Base-by-base conservation (phyloP, 768 basidiomycete genomes). In the Lentinula aciculospora region DNA sequence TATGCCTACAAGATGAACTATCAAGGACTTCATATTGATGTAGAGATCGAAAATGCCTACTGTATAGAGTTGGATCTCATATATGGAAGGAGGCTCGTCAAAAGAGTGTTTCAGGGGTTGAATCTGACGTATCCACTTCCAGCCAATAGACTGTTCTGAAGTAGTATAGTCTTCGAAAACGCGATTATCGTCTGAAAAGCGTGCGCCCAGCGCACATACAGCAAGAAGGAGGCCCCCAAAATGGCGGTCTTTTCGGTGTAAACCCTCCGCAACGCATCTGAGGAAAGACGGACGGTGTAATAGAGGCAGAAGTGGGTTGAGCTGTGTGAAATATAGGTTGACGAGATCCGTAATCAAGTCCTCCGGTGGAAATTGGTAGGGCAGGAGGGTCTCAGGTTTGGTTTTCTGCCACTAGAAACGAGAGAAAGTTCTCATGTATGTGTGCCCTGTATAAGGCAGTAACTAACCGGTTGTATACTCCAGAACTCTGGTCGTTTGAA, bases 61-160 rank as follows among this genome's bases (percentile, higher is more conserved):
- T 66, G 74, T 70, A 63, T 77, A 76, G 5, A 72, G 71, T 65
- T 88, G 86, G 40, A 87, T 68, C 58, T 86, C 85, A 67, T 78
- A 78, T 58, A 88, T 65, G 9, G 75, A 66, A 1, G 84, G 81
- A 2, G 79, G 74, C 0, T 74, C 71, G 13, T 83, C 69, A 40
- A 83, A 67, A 0, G 73, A 73, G 64, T 75, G 76, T 37, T 77
- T 77, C 50, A 80, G 73, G 63, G 76, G 75, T 53, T 80, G 72
- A 12, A 86, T 73, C 62, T 80, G 78, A n/a, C 69, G 64, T 56
- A 76, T 74, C 60, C 72, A 81, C 51, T 69, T 70, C 76, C 76
- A 80, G 0, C 77, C 77, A 3, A 72, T 66, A 9, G 73, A 72
- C 19, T 71, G 66, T 31, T 74, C 67, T n/a, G 55, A 34, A 19